phyloP scores from a whole-genome alignment of 208 protist genomes.

The Zelonia costaricensis region DNA sequence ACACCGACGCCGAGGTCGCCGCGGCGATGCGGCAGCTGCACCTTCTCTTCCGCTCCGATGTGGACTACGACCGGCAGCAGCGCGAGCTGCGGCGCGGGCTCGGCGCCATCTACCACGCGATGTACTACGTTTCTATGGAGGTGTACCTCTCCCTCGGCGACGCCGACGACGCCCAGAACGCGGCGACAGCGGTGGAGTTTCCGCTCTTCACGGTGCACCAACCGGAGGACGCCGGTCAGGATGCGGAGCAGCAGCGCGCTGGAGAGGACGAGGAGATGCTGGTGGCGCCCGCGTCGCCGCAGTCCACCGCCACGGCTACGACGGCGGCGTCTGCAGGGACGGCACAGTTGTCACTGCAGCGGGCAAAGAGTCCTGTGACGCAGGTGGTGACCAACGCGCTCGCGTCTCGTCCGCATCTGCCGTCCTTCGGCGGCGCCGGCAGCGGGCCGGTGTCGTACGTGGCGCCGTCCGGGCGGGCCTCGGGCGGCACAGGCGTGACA shows the following conservation, averaged over 20 bases:
- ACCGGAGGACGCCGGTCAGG: background rate
- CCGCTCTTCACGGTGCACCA: constrained; percentile 13
- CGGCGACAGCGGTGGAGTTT: constrained; percentile 6
- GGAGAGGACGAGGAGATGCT: background rate
- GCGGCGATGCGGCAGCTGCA: constrained; percentile 37
- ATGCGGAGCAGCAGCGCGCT: background rate
- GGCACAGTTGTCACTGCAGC: no score
- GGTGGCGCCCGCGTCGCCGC: background rate
- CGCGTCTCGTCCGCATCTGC: background rate
- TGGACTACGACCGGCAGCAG: constrained; percentile 49
- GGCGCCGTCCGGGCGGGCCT: no score
- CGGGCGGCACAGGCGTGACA: no score
- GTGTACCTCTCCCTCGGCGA: constrained; percentile 58
- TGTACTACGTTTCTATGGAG: constrained; percentile 63
- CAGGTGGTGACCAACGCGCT: no score
- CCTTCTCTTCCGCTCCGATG: constrained; percentile 45
- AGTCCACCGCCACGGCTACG: background rate
- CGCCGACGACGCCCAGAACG: constrained; percentile 24
- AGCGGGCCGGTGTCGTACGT: background rate
- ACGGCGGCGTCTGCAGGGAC: no score
- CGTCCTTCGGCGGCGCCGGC: background rate
- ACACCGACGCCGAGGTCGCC: constrained; percentile 34
- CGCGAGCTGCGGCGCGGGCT: constrained; percentile 31
- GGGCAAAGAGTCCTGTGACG: no score
- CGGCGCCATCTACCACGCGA: constrained; percentile 40